Conservation (phyloP, 2,329 filamentous ascomycete genomes). For the Plectosphaerella cucumerina region DNA sequence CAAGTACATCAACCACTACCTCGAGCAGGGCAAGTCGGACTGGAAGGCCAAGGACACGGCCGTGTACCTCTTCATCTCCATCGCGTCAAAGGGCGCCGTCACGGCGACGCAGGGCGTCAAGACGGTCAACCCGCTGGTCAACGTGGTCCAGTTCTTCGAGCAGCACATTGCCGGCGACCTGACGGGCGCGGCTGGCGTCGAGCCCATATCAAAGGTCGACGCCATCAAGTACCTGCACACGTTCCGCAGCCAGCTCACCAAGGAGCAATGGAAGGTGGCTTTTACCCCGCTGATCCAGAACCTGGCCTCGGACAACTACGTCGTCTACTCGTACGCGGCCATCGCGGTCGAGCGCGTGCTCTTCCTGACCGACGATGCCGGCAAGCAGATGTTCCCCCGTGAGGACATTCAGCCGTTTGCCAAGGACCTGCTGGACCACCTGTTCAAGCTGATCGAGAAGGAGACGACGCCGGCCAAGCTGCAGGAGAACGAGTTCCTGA, state of each 20-base stretch:
- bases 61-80: slow-evolving; percentile 92
- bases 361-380: slow-evolving; percentile 72
- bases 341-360: slow-evolving; percentile 94
- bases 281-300: slow-evolving; percentile 90
- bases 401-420: slow-evolving; percentile 75
- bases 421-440: slow-evolving; percentile 80
- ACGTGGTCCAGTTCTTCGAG: slow-evolving; percentile 93
- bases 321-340: slow-evolving; percentile 95
- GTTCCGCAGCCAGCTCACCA: slow-evolving; percentile 91
- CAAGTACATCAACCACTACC: slow-evolving; percentile 81
- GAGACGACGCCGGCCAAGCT: slow-evolving; percentile 84
- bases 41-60: slow-evolving; percentile 99
- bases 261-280: slow-evolving; percentile 85
- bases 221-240: slow-evolving; percentile 97
- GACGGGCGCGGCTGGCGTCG: slow-evolving; percentile 60
- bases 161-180: slow-evolving; percentile 88
- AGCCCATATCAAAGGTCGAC: slow-evolving; percentile 91
- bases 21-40: slow-evolving; percentile 74
- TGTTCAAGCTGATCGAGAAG: slow-evolving; percentile 88
- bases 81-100: slow-evolving; percentile 85
- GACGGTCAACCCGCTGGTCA: slow-evolving; percentile 79
- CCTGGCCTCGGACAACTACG: slow-evolving; percentile 84
- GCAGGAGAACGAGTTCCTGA: slow-evolving; percentile 97
- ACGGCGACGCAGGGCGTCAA: slow-evolving; percentile 88
- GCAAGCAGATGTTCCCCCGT: slow-evolving; percentile 74